Evolutionary conservation across 441 rosid species (phyloP), one percentile per base, ranked within the genome.

Genomic region (Brassica balearica): DNA sequence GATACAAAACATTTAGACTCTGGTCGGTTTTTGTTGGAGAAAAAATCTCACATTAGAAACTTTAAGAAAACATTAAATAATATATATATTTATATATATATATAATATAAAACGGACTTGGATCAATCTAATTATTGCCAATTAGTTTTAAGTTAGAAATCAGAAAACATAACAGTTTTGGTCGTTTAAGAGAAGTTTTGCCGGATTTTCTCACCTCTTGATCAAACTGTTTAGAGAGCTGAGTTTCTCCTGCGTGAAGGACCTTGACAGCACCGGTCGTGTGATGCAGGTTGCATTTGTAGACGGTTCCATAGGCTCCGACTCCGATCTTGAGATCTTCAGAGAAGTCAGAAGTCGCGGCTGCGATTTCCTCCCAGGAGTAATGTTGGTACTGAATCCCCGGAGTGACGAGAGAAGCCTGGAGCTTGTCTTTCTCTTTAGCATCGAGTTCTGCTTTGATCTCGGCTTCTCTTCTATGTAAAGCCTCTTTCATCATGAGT

Each of bases 301-400:
- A 95, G 55, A 95, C 99, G 15, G 86, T 82, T 82, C 99, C 99
- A 84, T 90, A 91, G 10, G 95, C 98, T 82, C 99, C 99, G 32
- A 80, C 83, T 70, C 99, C 99, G n/a, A 95, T 86, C 87, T 83
- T 90, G 72, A 83, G 87, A 70, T 89, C 78, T 77, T 91, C 94
- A 0, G 96, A 89, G 84, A 93, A 93, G 3, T 91, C 87, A 51
- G 91, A 91, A 51, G 99, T 91, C 11, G 98, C 93, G 22, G 87
- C 86, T 62, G 83, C 60, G 41, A 95, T 88, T 80, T 95, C 98
- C 65, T 95, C 97, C 99, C 97, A 91, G 1, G 85, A 75, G 84
- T 87, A 90, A 69, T 80, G 83, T 75, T 82, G 91, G 80, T 87
- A 93, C 43, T 76, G 93, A 81, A 71, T 82, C 14, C 74, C 69